phyloP scores from a whole-genome alignment of 306 rosid species.

The Fagus crenata region DNA sequence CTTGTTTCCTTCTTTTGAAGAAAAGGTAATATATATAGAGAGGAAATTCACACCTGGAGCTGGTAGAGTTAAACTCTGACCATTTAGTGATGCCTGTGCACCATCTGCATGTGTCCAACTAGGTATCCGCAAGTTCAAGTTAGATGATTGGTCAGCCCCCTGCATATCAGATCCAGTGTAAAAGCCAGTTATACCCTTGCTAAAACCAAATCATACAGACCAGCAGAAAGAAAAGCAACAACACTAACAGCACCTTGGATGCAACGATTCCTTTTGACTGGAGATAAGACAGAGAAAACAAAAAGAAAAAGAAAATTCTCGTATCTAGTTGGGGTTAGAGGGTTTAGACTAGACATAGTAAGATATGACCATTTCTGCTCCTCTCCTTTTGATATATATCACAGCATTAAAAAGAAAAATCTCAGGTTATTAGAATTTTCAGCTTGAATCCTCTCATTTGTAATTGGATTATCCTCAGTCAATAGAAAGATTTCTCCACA shows the following conservation, averaged over 20 bases:
- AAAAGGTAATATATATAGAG: neutral
- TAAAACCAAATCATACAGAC: neutral
- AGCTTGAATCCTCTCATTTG: too few species aligned
- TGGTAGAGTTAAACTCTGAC: slow-evolving; percentile 38
- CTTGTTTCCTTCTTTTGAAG: neutral
- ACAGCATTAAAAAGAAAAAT: too few species aligned
- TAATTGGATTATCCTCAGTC: neutral
- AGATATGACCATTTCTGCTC: too few species aligned
- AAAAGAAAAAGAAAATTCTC: too few species aligned
- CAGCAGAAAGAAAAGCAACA: neutral
- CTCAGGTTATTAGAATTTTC: too few species aligned
- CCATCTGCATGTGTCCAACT: slow-evolving; percentile 57
- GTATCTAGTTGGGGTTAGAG: neutral
- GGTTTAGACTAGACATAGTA: too few species aligned
- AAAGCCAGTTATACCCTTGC: neutral
- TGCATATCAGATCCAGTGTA: slow-evolving; percentile 33
- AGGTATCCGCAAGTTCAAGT: slow-evolving; percentile 71
- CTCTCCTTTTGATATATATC: too few species aligned
- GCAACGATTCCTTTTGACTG: neutral
- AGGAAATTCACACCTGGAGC: slow-evolving; percentile 53
- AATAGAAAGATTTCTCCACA: neutral
- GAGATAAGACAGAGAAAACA: neutral
- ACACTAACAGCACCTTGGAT: neutral
- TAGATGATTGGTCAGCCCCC: slow-evolving; percentile 43
- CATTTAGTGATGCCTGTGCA: slow-evolving; percentile 53